A percentile compares a stretch with the other conserved stretches of the same genome.
phyloP scores from a whole-genome alignment of 2,329 filamentous ascomycete genomes.

The Pyrenophora graminea region DNA sequence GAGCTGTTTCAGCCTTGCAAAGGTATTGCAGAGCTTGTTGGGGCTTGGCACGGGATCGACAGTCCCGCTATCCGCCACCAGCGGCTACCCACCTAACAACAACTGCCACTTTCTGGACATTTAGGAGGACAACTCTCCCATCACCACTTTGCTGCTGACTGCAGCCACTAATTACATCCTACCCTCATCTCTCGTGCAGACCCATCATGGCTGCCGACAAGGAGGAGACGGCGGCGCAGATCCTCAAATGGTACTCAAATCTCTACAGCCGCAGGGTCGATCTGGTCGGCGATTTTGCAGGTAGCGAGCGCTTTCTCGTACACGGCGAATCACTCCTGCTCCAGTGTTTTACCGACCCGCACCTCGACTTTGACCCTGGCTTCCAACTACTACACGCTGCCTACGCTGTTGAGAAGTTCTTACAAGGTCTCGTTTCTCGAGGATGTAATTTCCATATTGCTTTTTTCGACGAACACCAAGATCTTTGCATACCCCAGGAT shows the following conservation, averaged over 20 bases:
- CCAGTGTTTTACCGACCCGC: slow-evolving; percentile 64
- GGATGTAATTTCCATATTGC: slow-evolving; percentile 73
- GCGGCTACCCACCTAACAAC: slow-evolving; percentile 17
- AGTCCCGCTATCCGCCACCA: slow-evolving; percentile 24
- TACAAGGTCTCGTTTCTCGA: slow-evolving; percentile 62
- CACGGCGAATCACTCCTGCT: slow-evolving; percentile 74
- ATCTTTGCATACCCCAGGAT: slow-evolving; percentile 59
- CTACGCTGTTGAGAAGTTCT: slow-evolving; percentile 69
- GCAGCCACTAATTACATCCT: slow-evolving; percentile 6
- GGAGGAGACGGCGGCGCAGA: slow-evolving; percentile 23
- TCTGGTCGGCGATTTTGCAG: slow-evolving; percentile 75
- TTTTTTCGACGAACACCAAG: slow-evolving; percentile 66
- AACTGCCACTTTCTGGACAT: slow-evolving; percentile 8
- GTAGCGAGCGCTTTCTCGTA: slow-evolving; percentile 72
- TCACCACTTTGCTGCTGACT: slow-evolving; percentile 13
- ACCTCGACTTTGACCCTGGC: slow-evolving; percentile 67
- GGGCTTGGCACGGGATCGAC: slow-evolving; percentile 17
- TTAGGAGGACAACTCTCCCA: slow-evolving; percentile 15
- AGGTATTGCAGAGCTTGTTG: slow-evolving; percentile 14
- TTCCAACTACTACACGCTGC: slow-evolving; percentile 74
- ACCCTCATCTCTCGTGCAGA: slow-evolving; percentile 1
- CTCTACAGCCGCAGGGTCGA: slow-evolving; percentile 46
- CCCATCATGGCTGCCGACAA: slow-evolving; percentile 27
- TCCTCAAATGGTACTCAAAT: slow-evolving; percentile 43
- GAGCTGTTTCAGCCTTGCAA: neutral